Percentiles rank a stretch among this genome's conserved stretches.
These are phyloP conservation scores for Pleurotus eryngii DNA, from an alignment of 768 basidiomycete species.

Conservation along the genomic window DNA sequence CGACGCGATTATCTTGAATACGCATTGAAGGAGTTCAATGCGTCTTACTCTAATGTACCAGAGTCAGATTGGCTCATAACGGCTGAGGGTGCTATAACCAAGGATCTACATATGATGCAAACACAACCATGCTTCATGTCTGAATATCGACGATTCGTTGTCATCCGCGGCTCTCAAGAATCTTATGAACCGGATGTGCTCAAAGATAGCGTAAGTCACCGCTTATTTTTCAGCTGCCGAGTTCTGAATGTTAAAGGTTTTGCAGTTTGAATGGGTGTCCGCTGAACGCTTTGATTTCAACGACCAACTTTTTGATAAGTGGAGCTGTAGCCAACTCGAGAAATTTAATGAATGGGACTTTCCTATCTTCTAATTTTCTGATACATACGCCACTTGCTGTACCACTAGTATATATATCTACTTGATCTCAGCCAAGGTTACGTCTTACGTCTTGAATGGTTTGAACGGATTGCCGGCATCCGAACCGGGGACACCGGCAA, in stretches of 20 bases:
- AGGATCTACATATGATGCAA: slow-evolving; percentile 53
- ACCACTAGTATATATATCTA: no score
- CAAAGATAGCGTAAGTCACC: slow-evolving; percentile 46
- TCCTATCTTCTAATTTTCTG: slow-evolving; percentile 4
- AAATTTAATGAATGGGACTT: not conserved
- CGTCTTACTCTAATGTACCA: slow-evolving; percentile 31
- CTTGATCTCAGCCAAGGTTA: not conserved
- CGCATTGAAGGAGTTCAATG: slow-evolving; percentile 39
- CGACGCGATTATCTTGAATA: slow-evolving; percentile 41
- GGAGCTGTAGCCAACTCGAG: not conserved
- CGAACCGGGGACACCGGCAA: not conserved
- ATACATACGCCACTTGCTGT: no score
- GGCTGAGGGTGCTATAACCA: slow-evolving; percentile 44
- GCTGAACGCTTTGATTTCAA: slow-evolving; percentile 49
- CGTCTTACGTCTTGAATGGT: not conserved
- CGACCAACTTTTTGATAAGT: slow-evolving; percentile 27
- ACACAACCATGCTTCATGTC: slow-evolving; percentile 61
- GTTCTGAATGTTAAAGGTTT: slow-evolving; percentile 1
- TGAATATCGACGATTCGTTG: slow-evolving; percentile 62
- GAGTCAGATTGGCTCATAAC: slow-evolving; percentile 28
- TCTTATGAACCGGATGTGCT: slow-evolving; percentile 16
- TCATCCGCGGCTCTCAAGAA: slow-evolving; percentile 42
- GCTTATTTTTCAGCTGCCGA: not conserved
- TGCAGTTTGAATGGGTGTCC: slow-evolving; percentile 56
- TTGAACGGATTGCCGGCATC: not conserved